Evolutionary conservation across 768 basidiomycete species (phyloP), one percentile per base, ranked within the genome.

Genomic region (Lentinula edodes): DNA sequence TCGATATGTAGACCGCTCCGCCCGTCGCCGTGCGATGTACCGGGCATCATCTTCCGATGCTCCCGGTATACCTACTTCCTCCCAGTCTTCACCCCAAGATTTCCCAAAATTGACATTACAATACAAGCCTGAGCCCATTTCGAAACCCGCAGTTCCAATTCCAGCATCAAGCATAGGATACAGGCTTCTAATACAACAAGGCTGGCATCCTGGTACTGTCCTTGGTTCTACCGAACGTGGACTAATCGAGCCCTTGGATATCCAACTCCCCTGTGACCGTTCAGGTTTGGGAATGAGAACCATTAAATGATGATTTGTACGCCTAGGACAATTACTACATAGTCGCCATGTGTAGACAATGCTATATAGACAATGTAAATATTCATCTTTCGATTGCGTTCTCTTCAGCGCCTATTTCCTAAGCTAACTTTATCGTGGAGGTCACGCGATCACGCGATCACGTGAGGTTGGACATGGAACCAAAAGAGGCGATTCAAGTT

Each of bases 151-250:
- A 18, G 66, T 71, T 6, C 84, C 88, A 0, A 67, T 91, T 20
- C 69, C 83, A 2, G 67, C 78, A 2, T 75, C 77, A 16, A 92
- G 90, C 66, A 74, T 91, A 58, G 91, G 90, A 0, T 84, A 89
- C 66, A 79, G 76, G 41, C 74, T 93, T 35, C 75, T 92, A 0
- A 74, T 85, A 70, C 88, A 86, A 69, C 89, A 89, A 70, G 90
- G 90, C 1, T 93, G 91, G 91, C 74, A 77, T 16, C 90, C 88
- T 8, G 91, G 90, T 0, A 77, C 78, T 23, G 75, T 80, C 3
- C 77, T 89, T 16, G 85, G 85, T 2, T 63, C 68, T 13, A 57
- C 70, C 6, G 63, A 65, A 16, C 69, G 68, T 10, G 69, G 71
- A 15, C 71, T 86, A 15, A 72, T 84, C n/a, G 84, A 83, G 32